phyloP scores from a whole-genome alignment of 257 asterid species.

The Vinca minor region DNA sequence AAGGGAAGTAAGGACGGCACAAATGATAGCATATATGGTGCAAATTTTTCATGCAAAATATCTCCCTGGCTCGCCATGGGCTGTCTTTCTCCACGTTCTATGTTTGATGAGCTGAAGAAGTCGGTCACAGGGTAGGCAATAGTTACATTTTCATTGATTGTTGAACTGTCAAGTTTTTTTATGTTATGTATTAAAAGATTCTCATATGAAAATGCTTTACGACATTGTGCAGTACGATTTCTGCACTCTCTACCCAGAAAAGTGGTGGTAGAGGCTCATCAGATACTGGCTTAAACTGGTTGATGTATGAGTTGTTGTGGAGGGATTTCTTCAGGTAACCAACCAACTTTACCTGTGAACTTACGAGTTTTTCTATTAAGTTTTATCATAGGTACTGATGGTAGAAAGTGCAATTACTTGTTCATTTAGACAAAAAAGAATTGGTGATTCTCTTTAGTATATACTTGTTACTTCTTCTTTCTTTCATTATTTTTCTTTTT shows the following conservation, averaged over 20 bases:
- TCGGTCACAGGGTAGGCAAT: constrained; percentile 56
- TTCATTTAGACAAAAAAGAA: not conserved
- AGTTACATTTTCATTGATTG: too few species aligned
- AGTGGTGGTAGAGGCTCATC: constrained; percentile 39
- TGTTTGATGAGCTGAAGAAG: constrained; percentile 89
- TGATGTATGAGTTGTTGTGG: constrained; percentile 94
- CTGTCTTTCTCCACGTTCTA: constrained; percentile 94
- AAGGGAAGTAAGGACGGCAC: constrained; percentile 48
- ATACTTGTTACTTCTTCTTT: too few species aligned
- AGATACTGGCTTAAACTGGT: constrained; percentile 78
- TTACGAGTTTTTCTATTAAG: not conserved
- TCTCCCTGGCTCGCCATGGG: constrained; percentile 99
- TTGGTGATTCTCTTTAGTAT: not conserved
- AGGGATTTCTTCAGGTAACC: constrained; percentile 95
- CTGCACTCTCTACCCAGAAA: constrained; percentile 49
- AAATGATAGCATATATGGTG: constrained; percentile 74
- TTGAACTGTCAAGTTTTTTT: not conserved
- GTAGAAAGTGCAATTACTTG: too few species aligned
- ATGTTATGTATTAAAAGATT: not conserved
- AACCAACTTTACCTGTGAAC: not conserved
- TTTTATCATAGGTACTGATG: not conserved
- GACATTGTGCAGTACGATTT: constrained; percentile 41
- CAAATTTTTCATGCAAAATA: constrained; percentile 89
- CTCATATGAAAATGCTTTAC: constrained; percentile 3
- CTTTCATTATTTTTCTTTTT: too few species aligned